Base-by-base conservation (phyloP, 441 rosid species). In the Sinapis alba region DNA sequence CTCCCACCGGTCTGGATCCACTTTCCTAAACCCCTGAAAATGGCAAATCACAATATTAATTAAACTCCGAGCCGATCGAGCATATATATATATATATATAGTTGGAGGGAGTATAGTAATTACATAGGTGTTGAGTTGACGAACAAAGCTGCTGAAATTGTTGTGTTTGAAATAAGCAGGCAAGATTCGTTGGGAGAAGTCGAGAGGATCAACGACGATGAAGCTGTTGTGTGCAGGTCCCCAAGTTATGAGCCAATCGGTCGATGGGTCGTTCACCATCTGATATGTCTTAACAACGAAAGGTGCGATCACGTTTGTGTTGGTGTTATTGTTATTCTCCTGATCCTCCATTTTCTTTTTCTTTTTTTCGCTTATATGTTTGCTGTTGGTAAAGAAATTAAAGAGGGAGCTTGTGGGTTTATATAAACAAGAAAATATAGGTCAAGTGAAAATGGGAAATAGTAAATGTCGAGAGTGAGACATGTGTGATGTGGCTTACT, bases 121-220 rank as follows among this genome's bases (percentile, higher is more conserved):
- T 53, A 92, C 97, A 51, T 92, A 92, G 18, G 94, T 92, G 32
- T 92, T 92, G 38, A 92, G 84, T 36, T 92, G 97, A 12, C 97
- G 94, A 71, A 92, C 90, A 73, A 92, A 92, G 88, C 96, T 90
- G 63, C 93, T 89, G 81, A 89, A 92, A 72, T 92, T 92, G 83
- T 89, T 90, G 89, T 92, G 97, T 70, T 92, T 92, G 87, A 92
- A 92, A 64, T 86, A 87, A 41, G 76, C 87, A 19, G 95, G 97
- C 13, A 92, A 71, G 77, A 92, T 84, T 16, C 87, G 81, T 65
- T 81, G 89, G 2, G 94, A 89, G 84, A 92, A 89, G 65, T 87
- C 91, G 57, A 86, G 72, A 19, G 93, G 91, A 51, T 92, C 90
- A 79, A 83, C 36, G 74, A 92, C 91, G 87, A 92, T 76, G 94